Conservation (phyloP, 75 land plant genomes). For the Isoetes taiwanensis region DNA sequence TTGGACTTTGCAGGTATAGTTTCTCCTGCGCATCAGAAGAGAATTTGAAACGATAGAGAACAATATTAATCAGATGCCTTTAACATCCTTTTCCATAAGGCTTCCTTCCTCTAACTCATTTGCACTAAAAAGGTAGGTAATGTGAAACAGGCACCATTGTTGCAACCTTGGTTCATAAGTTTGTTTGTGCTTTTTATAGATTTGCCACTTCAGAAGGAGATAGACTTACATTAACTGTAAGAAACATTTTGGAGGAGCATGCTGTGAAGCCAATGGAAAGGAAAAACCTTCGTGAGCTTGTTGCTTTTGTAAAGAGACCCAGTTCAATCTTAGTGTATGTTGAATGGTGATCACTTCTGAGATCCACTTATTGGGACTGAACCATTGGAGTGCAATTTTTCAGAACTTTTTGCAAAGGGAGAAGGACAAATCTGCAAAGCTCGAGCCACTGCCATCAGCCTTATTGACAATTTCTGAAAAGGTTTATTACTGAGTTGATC, state of each 20-base stretch:
- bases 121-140: conserved; percentile 5
- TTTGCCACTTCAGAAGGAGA: conserved; percentile 43
- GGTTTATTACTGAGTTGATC: conserved; percentile 21
- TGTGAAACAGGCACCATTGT: neutral
- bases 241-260: conserved; percentile 87
- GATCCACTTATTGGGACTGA: neutral
- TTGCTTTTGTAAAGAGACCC: conserved; percentile 96
- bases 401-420: conserved; percentile 84
- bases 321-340: conserved; percentile 89
- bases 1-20: conserved; percentile 50
- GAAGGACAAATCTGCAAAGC: conserved; percentile 62
- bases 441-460: conserved; percentile 86
- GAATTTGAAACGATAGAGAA: conserved; percentile 55
- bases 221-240: conserved; percentile 76
- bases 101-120: neutral
- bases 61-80: conserved; percentile 46
- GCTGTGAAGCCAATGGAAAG: conserved; percentile 82
- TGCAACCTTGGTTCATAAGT: neutral
- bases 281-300: conserved; percentile 90
- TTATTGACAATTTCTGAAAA: conserved; percentile 80
- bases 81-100: conserved; percentile 62
- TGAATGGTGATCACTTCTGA: neutral
- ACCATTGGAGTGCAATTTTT: conserved; percentile 4
- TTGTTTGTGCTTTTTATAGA: too few relatives aligned
- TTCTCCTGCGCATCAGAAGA: conserved; percentile 83